Evolutionary conservation across 202 grass and related monocot genomes (phyloP).

Genomic region (Zizania palustris): DNA sequence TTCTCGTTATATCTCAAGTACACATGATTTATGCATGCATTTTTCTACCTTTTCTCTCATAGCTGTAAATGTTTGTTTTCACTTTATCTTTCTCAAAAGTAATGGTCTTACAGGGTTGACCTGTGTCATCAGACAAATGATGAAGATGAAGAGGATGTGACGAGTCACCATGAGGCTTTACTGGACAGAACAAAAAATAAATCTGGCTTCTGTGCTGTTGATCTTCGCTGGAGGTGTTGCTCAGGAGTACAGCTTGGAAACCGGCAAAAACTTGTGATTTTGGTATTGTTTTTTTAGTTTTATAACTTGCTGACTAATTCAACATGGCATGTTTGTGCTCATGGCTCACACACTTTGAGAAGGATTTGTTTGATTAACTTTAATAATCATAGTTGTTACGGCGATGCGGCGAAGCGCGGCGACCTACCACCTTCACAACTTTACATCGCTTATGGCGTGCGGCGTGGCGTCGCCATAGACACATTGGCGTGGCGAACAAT

Average conservation of each 20-base stretch:
- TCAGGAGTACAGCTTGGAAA: slow-evolving; percentile 81
- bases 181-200: slow-evolving; percentile 77
- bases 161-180: slow-evolving; percentile 74
- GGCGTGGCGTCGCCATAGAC: too few relatives aligned
- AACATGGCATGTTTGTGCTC: not conserved
- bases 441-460: too few relatives aligned
- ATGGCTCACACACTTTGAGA: not conserved
- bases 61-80: slow-evolving; percentile 12
- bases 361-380: slow-evolving; percentile 39
- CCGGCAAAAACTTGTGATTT: slow-evolving; percentile 94
- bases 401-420: too few relatives aligned
- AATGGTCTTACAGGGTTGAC: slow-evolving; percentile 84
- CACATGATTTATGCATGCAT: slow-evolving; percentile 4
- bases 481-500: too few relatives aligned
- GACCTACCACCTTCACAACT: too few relatives aligned
- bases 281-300: slow-evolving; percentile 54
- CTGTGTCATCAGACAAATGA: slow-evolving; percentile 96
- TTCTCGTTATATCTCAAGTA: too few relatives aligned
- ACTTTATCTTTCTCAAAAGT: slow-evolving; percentile 40
- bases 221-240: slow-evolving; percentile 64
- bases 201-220: slow-evolving; percentile 48
- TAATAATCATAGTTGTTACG: too few relatives aligned
- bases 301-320: slow-evolving; percentile 15
- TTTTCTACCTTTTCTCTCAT: slow-evolving; percentile 1
- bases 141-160: slow-evolving; percentile 92